Conservation (phyloP, 352 stramenopile species). For the Globisporangium mamillatum region DNA sequence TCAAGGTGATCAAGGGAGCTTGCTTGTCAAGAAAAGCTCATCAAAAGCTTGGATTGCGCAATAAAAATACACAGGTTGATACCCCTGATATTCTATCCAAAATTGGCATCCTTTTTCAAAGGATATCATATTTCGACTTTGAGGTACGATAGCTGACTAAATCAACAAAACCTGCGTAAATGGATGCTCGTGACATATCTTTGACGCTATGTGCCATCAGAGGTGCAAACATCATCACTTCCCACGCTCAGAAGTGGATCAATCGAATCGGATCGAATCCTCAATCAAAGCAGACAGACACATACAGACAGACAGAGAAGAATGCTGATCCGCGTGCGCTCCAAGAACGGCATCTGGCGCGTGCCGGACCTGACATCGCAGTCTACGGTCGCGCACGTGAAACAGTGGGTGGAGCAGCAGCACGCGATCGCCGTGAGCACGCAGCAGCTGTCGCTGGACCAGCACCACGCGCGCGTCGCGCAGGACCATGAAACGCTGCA, state of each 20-base stretch:
- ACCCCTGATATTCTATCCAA: too few species aligned
- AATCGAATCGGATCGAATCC: not conserved
- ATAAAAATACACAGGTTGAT: too few species aligned
- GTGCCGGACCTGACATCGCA: slow-evolving; percentile 55
- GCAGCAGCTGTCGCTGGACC: slow-evolving; percentile 62
- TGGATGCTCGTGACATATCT: too few species aligned
- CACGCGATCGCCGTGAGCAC: slow-evolving; percentile 52
- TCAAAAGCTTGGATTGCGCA: too few species aligned
- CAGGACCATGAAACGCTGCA: slow-evolving; percentile 55
- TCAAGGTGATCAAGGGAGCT: too few species aligned
- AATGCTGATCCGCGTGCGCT: slow-evolving; percentile 85
- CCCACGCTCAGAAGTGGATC: too few species aligned
- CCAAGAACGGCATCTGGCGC: slow-evolving; percentile 88
- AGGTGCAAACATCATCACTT: too few species aligned
- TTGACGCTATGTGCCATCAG: too few species aligned
- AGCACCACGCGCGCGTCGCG: slow-evolving; percentile 31
- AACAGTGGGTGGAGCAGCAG: slow-evolving; percentile 71
- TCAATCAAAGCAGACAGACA: not conserved
- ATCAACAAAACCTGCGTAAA: too few species aligned
- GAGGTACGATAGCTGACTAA: too few species aligned
- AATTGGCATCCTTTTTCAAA: too few species aligned
- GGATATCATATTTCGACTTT: too few species aligned
- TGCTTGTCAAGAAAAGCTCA: not conserved
- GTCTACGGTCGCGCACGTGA: slow-evolving; percentile 71
- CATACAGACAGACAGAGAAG: not conserved